Conservation (phyloP, 2,329 filamentous ascomycete species). For the Epichloe elymi region DNA sequence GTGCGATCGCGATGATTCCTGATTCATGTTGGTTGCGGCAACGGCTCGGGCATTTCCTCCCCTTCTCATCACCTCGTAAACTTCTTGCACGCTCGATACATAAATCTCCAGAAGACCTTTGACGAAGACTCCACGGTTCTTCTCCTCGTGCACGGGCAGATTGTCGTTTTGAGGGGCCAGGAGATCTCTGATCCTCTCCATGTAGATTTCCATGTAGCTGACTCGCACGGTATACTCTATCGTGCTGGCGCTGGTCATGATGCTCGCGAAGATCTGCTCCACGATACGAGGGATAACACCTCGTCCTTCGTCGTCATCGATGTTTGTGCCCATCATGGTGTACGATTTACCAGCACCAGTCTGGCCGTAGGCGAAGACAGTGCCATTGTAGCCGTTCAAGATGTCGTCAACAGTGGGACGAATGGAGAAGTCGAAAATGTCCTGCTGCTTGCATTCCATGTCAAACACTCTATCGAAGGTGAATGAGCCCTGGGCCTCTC, state of each 20-base stretch:
- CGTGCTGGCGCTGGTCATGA: conserved; percentile 77
- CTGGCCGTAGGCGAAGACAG: conserved; percentile 96
- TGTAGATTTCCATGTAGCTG: conserved; percentile 99
- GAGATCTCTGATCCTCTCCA: conserved; percentile 94
- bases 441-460: conserved; percentile 77
- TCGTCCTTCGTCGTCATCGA: conserved; percentile 75
- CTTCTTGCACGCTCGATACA: conserved; percentile 87
- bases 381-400: conserved; percentile 97
- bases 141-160: conserved; percentile 93
- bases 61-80: conserved; percentile 91
- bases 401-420: conserved; percentile 94
- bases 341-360: conserved; percentile 98
- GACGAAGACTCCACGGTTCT: conserved; percentile 90
- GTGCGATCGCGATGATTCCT: conserved; percentile 94
- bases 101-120: conserved; percentile 93
- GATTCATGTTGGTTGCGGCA: conserved; percentile 97
- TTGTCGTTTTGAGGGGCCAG: conserved; percentile 91
- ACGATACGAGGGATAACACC: conserved; percentile 96
- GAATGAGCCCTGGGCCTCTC: conserved; percentile 71
- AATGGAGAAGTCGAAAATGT: conserved; percentile 98
- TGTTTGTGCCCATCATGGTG: conserved; percentile 74
- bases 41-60: conserved; percentile 85
- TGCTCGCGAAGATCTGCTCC: conserved; percentile 94
- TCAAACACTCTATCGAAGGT: conserved; percentile 97
- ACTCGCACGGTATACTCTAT: conserved; percentile 99